Base-by-base conservation (phyloP, 2,329 filamentous ascomycete genomes). In the Aureobasidium zeae region DNA sequence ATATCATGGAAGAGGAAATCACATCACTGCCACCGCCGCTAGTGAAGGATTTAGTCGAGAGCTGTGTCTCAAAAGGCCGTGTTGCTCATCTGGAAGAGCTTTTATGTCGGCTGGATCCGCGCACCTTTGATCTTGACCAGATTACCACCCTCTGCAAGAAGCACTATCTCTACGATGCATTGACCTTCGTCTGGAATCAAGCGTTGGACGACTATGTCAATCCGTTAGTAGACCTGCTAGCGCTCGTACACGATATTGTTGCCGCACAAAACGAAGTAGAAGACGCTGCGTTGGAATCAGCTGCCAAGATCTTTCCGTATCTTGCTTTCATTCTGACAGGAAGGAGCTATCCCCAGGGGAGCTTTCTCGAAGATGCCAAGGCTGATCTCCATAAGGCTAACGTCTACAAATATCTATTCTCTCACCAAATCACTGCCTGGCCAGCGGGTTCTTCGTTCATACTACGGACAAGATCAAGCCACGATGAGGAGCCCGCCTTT, bases 121-220 rank as follows among this genome's bases (percentile, higher is more conserved):
- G 77, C 11, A 94, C 87, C 0, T 79, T 98, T 58, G 93, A 98
- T 59, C 79, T 98, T 52, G 89, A 98, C 59, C 86, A 96, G 62
- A 79, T 94, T 46, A 95, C 89, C 0, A 74, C 76, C 10, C 70
- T 98, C 17, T 98, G 91, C 71, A 94, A 91, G 61, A 82, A 89
- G 58, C 81, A 96, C 60, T 78, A 83, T 51, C 73, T 98, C 3
- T 98, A 95, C 57, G 93, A 98, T 63, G 93, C 91, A 2, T 75
- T 95, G 45, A 87, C 93, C 31, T 95, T 96, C 59, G 84, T 98
- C 44, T 98, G 91, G 91, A 96, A 94, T 48, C 82, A 86, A 61
- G 87, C 86, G 2, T 69, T 98, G 20, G 70, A 72, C 49, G 93
- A 98, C 62, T 95, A 93, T 55, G 80, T 95, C 49, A 93, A 88